Conservation (phyloP, 2,329 filamentous ascomycete genomes). For the Neurospora sp. region DNA sequence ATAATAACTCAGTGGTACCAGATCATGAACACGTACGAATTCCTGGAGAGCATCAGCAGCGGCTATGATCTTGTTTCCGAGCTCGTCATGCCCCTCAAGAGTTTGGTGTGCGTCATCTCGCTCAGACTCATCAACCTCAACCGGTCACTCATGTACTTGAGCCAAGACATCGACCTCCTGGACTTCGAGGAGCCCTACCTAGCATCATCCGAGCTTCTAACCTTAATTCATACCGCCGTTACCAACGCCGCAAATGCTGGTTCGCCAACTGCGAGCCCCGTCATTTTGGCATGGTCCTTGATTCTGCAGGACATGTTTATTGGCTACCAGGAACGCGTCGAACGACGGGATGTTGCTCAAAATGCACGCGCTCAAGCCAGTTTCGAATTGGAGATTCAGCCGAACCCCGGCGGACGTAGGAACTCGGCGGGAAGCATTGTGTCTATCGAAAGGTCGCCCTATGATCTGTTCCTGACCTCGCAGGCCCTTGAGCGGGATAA, state of each 20-base stretch:
- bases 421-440: slow-evolving; percentile 54
- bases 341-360: slow-evolving; percentile 47
- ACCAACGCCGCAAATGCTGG: slow-evolving; percentile 45
- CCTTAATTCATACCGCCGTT: slow-evolving; percentile 63
- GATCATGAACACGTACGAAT: slow-evolving; percentile 57
- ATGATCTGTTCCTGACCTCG: slow-evolving; percentile 46
- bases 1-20: slow-evolving; percentile 63
- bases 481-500: slow-evolving; percentile 40
- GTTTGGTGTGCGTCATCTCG: slow-evolving; percentile 60
- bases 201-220: slow-evolving; percentile 57
- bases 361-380: slow-evolving; percentile 49
- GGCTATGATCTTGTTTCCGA: slow-evolving; percentile 33
- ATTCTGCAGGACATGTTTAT: slow-evolving; percentile 61
- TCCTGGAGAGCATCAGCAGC: slow-evolving; percentile 44
- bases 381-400: slow-evolving; percentile 37
- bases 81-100: slow-evolving; percentile 55
- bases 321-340: slow-evolving; percentile 50
- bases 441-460: slow-evolving; percentile 49
- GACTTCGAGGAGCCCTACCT: slow-evolving; percentile 50
- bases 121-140: slow-evolving; percentile 60
- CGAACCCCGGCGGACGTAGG: slow-evolving; percentile 31
- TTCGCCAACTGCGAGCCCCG: slow-evolving; percentile 56
- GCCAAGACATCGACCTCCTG: slow-evolving; percentile 36
- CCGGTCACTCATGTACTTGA: slow-evolving; percentile 45
- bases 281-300: slow-evolving; percentile 72